Base-by-base conservation (phyloP, 2,329 filamentous ascomycete species). In the Stachybotrys chartarum region DNA sequence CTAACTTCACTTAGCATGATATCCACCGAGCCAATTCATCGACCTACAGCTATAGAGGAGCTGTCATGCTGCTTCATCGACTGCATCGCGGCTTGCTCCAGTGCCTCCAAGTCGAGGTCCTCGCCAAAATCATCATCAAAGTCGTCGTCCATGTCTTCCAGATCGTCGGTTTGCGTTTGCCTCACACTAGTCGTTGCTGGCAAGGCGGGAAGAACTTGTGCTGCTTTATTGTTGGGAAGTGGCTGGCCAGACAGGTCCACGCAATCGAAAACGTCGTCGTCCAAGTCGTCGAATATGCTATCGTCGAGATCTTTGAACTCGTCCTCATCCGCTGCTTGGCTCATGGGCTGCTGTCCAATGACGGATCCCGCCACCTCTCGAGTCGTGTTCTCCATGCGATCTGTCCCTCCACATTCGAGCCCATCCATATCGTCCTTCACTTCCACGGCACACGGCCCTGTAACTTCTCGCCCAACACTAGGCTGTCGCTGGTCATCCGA, bases 101-200 rank as follows among this genome's bases (percentile, higher is more conserved):
- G 85, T 58, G 87, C 85, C 63, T 93, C 90, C 65, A 90, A 88
- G 70, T 96, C 91, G 70, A 85, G 79, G 62, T 83, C 91, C 72
- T 91, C 89, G 56, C 83, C 87, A 61, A 81, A 84, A 52, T 67
- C 68, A 39, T 71, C 70, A 24, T 68, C 68, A 62, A 74, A 67
- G 30, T 74, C 70, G 54, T 72, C 66, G 53, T 42, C 35, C 10
- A 42, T 42, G 14, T 42, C 14, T 10, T 42, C 35, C 14, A 10
- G 35, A 10, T 42, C 35, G 14, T 42, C 14, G 35, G 8, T 10
- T 42, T 42, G 35, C 35, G 35, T 42, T 42, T 42, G 35, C 14
- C 35, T 14, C 8, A 14, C 5, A 14, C 35, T 42, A 10, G 35
- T 42, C 8, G 5, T 42, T 42, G 35, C 35, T 42, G 35, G 14